Conservation (phyloP, 768 basidiomycete genomes). For the Hysterangium stoloniferum region DNA sequence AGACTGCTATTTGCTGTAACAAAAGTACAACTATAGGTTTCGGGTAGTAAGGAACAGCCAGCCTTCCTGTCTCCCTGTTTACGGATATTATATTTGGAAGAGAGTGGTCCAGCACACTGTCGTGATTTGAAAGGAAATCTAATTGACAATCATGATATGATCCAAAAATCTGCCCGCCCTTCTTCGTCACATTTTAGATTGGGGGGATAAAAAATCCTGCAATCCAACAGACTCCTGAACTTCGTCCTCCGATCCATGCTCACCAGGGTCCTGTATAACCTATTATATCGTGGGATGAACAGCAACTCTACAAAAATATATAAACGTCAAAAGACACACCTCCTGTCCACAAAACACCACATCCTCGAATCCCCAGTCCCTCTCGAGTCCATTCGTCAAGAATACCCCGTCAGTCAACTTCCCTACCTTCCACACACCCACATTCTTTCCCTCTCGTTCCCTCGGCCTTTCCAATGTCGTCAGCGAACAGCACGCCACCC, state of each 20-base stretch:
- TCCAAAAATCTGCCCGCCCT: too few species aligned
- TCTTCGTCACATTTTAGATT: too few species aligned
- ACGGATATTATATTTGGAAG: too few species aligned
- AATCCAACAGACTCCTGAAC: slow-evolving; percentile 49
- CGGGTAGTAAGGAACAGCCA: too few species aligned
- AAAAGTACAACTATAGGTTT: too few species aligned
- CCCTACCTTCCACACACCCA: slow-evolving; percentile 41
- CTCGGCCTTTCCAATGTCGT: slow-evolving; percentile 26
- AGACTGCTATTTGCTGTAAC: too few species aligned
- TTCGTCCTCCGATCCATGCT: slow-evolving; percentile 57
- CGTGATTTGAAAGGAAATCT: too few species aligned
- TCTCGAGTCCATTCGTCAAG: slow-evolving; percentile 46
- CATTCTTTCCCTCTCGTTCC: slow-evolving; percentile 18
- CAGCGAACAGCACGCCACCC: slow-evolving; percentile 72
- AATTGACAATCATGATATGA: too few species aligned
- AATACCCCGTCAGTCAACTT: slow-evolving; percentile 50
- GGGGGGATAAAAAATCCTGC: too few species aligned
- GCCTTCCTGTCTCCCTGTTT: too few species aligned
- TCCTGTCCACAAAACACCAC: slow-evolving; percentile 46
- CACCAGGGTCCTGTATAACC: slow-evolving; percentile 67
- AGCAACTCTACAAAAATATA: background rate
- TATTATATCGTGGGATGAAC: slow-evolving; percentile 21
- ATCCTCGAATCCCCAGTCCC: slow-evolving; percentile 82
- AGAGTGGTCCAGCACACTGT: too few species aligned
- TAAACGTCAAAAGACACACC: slow-evolving; percentile 30